These are phyloP conservation scores for Phialophora tarda DNA, from an alignment of 2,329 filamentous ascomycete species.

Conservation along the genomic window DNA sequence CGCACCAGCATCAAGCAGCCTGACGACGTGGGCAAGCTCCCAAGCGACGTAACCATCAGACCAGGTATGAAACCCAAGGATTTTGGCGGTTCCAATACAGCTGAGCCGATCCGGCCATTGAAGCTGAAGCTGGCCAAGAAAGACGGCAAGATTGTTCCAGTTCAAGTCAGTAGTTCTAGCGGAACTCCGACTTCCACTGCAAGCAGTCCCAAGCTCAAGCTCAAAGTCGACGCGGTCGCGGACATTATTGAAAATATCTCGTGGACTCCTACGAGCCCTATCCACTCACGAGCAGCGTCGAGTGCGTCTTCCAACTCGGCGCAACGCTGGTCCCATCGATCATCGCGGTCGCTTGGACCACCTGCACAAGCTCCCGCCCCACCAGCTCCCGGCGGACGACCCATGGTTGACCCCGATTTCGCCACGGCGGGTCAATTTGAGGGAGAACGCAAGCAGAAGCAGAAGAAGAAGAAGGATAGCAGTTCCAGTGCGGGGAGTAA, in stretches of 20 bases:
- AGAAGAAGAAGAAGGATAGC: slow-evolving; percentile 31
- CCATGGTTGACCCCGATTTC: slow-evolving; percentile 40
- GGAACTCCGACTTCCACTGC: neutral
- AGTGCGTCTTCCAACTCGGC: slow-evolving; percentile 31
- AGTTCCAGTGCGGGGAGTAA: slow-evolving; percentile 28
- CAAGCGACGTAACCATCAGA: slow-evolving; percentile 20
- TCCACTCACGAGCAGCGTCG: slow-evolving; percentile 29
- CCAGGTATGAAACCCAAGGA: slow-evolving; percentile 32
- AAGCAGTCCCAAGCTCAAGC: slow-evolving; percentile 15
- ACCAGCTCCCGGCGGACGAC: slow-evolving; percentile 35
- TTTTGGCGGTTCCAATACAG: slow-evolving; percentile 18
- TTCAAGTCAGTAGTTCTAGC: slow-evolving; percentile 23
- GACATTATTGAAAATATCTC: slow-evolving; percentile 37
- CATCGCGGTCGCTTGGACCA: slow-evolving; percentile 29
- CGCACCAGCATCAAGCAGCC: slow-evolving; percentile 23
- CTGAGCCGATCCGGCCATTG: slow-evolving; percentile 29
- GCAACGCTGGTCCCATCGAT: slow-evolving; percentile 32
- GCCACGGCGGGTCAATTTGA: slow-evolving; percentile 36
- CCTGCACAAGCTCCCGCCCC: slow-evolving; percentile 36
- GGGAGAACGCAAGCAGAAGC: slow-evolving; percentile 34
- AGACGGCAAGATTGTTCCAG: slow-evolving; percentile 36
- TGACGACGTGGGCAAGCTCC: slow-evolving; percentile 33
- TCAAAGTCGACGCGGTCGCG: slow-evolving; percentile 29
- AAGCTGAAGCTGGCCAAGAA: slow-evolving; percentile 33
- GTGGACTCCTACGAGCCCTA: slow-evolving; percentile 37